Conservation (phyloP, 495 filamentous ascomycete species). For the Penicillium macrosclerotiorum region DNA sequence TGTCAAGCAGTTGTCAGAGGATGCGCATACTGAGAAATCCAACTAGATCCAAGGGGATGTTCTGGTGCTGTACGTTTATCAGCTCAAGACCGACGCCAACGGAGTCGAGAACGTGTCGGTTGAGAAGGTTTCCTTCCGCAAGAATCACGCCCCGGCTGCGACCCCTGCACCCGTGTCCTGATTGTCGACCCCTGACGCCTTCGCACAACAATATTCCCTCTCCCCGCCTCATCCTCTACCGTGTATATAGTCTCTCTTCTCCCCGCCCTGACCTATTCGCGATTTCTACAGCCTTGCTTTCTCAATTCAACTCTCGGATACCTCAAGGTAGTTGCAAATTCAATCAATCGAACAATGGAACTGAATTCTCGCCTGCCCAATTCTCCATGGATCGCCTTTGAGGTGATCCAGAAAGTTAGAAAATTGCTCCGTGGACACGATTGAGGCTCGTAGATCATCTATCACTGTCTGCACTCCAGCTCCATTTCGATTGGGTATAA, state of each 20-base stretch:
- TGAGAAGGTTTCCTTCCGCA: slow-evolving; percentile 97
- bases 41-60: slow-evolving; percentile 95
- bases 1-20: too few relatives aligned
- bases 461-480: too few relatives aligned
- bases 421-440: too few relatives aligned
- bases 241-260: slow-evolving; percentile 36
- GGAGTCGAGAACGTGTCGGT: slow-evolving; percentile 91
- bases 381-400: too few relatives aligned
- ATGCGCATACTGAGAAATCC: slow-evolving; percentile 1
- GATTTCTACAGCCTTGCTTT: slow-evolving; percentile 3
- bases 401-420: too few relatives aligned
- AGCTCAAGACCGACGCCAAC: slow-evolving; percentile 83
- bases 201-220: background rate
- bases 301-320: slow-evolving; percentile 20
- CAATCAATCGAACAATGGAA: slow-evolving; percentile 2
- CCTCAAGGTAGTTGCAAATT: slow-evolving; percentile 9
- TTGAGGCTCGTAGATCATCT: too few relatives aligned
- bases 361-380: background rate
- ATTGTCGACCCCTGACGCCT: too few relatives aligned
- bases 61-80: slow-evolving; percentile 95
- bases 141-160: slow-evolving; percentile 53
- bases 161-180: slow-evolving; percentile 10
- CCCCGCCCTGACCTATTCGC: slow-evolving; percentile 7
- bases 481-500: too few relatives aligned
- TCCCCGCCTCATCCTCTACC: background rate